Percentiles rank a stretch among this genome's conserved stretches.
Conservation (phyloP, 768 basidiomycete genomes). For the Leccinum ochraceum region DNA sequence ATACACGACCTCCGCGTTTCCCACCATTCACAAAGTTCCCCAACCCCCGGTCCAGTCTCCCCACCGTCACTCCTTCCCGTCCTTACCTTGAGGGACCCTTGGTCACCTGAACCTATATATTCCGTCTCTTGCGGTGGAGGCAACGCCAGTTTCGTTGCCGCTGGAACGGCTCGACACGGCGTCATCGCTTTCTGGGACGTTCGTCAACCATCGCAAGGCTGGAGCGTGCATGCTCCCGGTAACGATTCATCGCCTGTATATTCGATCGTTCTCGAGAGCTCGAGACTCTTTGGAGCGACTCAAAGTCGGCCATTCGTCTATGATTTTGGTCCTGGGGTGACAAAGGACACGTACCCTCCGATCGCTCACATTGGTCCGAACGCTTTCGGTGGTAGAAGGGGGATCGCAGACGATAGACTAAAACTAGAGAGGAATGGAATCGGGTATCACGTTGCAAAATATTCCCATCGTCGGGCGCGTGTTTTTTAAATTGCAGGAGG, state of each 20-base stretch:
- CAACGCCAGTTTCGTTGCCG: constrained; percentile 61
- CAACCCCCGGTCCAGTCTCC: background rate
- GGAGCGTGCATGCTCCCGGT: constrained; percentile 80
- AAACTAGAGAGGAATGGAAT: constrained; percentile 38
- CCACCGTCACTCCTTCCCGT: constrained; percentile 52
- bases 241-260: constrained; percentile 83
- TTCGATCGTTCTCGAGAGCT: constrained; percentile 69
- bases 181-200: constrained; percentile 85
- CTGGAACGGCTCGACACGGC: constrained; percentile 75
- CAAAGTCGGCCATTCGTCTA: constrained; percentile 76
- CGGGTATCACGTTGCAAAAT: constrained; percentile 55
- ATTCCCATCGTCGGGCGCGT: constrained; percentile 34
- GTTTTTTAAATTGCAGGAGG: constrained; percentile 5
- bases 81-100: constrained; percentile 63
- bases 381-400: constrained; percentile 19
- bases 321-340: constrained; percentile 73
- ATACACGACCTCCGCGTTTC: constrained; percentile 72
- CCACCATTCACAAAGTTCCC: constrained; percentile 17
- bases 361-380: constrained; percentile 27
- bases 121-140: constrained; percentile 76
- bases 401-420: constrained; percentile 22
- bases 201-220: constrained; percentile 58
- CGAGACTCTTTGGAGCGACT: constrained; percentile 76
- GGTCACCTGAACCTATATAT: constrained; percentile 70
- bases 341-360: constrained; percentile 54